Evolutionary conservation across 176 grass and related monocot species (phyloP).

Genomic region (Guadua angustifolia): DNA sequence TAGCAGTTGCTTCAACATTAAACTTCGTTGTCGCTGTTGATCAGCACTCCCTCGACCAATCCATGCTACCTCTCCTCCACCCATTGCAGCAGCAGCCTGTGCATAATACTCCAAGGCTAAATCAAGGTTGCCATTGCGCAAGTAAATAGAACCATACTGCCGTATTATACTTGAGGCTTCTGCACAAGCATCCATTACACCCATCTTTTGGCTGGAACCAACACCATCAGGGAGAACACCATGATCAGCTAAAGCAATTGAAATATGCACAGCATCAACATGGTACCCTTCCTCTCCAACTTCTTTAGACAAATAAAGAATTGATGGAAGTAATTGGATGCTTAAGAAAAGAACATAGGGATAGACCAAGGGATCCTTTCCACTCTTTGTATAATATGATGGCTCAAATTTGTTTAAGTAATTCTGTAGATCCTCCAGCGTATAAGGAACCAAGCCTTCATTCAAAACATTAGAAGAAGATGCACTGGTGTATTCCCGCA

Average conservation of each 20-base stretch:
- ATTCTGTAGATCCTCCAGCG: constrained; percentile 87
- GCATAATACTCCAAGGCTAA: constrained; percentile 90
- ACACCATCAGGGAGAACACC: constrained; percentile 77
- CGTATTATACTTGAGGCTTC: constrained; percentile 83
- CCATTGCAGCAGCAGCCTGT: constrained; percentile 87
- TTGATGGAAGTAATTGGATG: constrained; percentile 86
- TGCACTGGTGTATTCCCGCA: constrained; percentile 60
- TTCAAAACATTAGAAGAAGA: constrained; percentile 74
- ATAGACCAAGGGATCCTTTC: constrained; percentile 89
- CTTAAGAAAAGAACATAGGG: constrained; percentile 94
- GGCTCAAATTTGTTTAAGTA: constrained; percentile 97
- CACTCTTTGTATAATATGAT: constrained; percentile 96
- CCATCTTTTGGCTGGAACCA: constrained; percentile 63
- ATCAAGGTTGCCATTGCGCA: constrained; percentile 83
- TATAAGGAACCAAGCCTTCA: constrained; percentile 82
- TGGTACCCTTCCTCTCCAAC: constrained; percentile 91
- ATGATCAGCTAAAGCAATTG: constrained; percentile 79
- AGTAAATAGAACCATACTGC: constrained; percentile 87
- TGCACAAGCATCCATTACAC: constrained; percentile 94
- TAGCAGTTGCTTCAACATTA: constrained; percentile 87
- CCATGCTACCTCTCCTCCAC: constrained; percentile 85
- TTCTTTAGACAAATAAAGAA: constrained; percentile 94
- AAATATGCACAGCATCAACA: constrained; percentile 95
- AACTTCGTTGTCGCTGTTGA: constrained; percentile 80
- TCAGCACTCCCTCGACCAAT: constrained; percentile 63